Conservation (phyloP, 768 basidiomycete species). For the Rhodotorula toruloides region DNA sequence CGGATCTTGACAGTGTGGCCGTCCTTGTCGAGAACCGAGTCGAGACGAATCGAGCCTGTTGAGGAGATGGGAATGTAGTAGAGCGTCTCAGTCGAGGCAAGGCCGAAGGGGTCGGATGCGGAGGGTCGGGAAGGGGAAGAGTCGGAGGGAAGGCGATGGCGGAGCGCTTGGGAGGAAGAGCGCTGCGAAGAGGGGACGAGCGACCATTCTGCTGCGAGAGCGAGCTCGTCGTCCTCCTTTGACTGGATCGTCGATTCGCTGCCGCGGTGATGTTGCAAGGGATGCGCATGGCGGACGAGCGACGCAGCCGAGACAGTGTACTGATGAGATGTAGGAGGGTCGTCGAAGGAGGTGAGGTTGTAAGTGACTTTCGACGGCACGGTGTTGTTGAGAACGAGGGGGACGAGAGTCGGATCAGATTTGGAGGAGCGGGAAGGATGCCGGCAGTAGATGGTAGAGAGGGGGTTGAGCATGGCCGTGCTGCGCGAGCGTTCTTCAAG, state of each 20-base stretch:
- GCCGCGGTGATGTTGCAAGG: background rate
- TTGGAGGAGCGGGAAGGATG: conserved; percentile 1
- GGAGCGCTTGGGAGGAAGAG: background rate
- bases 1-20: conserved; percentile 26
- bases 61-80: conserved; percentile 33
- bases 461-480: conserved; percentile 31
- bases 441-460: conserved; percentile 33
- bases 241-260: background rate
- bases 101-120: conserved; percentile 18
- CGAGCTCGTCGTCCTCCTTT: conserved; percentile 26
- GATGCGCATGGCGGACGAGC: conserved; percentile 20
- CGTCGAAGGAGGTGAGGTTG: conserved; percentile 24
- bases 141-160: conserved; percentile 17
- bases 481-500: too few species aligned
- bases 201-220: conserved; percentile 26
- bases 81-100: conserved; percentile 28
- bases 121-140: background rate
- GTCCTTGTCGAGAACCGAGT: conserved; percentile 12
- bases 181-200: conserved; percentile 8
- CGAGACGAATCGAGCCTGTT: conserved; percentile 18
- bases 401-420: conserved; percentile 26
- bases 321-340: background rate
- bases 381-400: conserved; percentile 39
- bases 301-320: conserved; percentile 19
- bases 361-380: conserved; percentile 29